phyloP scores from a whole-genome alignment of 2,329 filamentous ascomycete genomes.

The Aspergillus unguis region DNA sequence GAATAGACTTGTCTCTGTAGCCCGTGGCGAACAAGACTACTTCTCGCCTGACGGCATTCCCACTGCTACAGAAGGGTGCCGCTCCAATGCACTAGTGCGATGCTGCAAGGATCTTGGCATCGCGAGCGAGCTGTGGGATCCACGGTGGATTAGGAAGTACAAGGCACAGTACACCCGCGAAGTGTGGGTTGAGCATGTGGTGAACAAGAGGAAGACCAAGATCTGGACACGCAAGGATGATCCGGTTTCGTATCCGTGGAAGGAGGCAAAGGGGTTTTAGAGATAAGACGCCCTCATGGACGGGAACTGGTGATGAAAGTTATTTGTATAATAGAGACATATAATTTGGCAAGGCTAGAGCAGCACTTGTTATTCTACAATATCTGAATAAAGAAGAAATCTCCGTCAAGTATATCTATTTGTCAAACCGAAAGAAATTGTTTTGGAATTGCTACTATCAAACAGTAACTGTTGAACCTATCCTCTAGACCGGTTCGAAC shows the following conservation, averaged over 20 bases:
- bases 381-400: background rate
- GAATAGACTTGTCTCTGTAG: conserved; percentile 78
- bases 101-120: conserved; percentile 98
- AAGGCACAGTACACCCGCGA: conserved; percentile 71
- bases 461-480: background rate
- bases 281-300: no score
- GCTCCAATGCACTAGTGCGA: conserved; percentile 94
- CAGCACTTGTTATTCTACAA: no score
- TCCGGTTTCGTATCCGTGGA: conserved; percentile 63
- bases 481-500: background rate
- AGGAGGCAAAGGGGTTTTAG: conserved; percentile 41
- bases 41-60: conserved; percentile 87
- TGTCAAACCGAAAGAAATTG: no score
- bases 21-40: conserved; percentile 91
- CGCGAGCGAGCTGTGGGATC: conserved; percentile 95
- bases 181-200: conserved; percentile 82
- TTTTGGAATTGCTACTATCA: no score
- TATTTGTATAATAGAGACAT: background rate
- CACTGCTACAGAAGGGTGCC: conserved; percentile 92
- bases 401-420: background rate
- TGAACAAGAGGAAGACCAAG: conserved; percentile 84
- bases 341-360: no score
- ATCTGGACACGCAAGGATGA: conserved; percentile 85
- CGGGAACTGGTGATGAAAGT: no score
- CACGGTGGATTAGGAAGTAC: conserved; percentile 80